Conservation (phyloP, 2,329 filamentous ascomycete species). For the Penicillium sp. region DNA sequence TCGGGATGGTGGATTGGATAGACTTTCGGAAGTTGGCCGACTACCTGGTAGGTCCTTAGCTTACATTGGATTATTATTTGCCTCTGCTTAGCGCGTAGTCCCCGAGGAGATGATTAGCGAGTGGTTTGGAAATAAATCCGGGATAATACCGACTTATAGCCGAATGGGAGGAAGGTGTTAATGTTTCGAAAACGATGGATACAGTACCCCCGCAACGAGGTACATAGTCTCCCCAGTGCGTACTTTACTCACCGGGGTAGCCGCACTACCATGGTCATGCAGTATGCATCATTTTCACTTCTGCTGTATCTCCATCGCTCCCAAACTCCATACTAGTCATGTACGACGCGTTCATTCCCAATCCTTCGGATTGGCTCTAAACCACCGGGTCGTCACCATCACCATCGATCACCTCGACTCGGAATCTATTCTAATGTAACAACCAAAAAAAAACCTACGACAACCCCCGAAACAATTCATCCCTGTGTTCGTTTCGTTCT, state of each 20-base stretch:
- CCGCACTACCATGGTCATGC: not conserved
- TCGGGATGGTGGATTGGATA: conserved; percentile 14
- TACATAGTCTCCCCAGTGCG: not conserved
- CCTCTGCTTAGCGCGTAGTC: not conserved
- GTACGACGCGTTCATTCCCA: not conserved
- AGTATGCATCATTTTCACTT: not conserved
- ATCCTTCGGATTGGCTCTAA: not conserved
- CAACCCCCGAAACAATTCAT: conserved; percentile 5
- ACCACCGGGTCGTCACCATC: not conserved
- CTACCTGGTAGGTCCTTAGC: not conserved
- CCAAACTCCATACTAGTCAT: not conserved
- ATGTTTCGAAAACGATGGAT: not conserved
- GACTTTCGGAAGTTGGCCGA: conserved; percentile 26
- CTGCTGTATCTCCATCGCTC: not conserved
- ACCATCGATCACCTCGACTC: not conserved
- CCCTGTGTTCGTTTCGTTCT: not conserved
- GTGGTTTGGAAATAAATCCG: not conserved
- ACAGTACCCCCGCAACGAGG: not conserved
- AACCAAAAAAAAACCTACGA: conserved; percentile 11
- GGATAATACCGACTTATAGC: not conserved
- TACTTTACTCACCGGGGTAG: not conserved
- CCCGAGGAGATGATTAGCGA: not conserved
- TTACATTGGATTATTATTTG: too few species aligned
- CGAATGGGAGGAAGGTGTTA: not conserved
- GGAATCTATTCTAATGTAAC: not conserved